Evolutionary conservation across 192 early-diverging fungal genomes (phyloP), one percentile per base, ranked within the genome.

Genomic region (Gryganskiella cystojenkinii): DNA sequence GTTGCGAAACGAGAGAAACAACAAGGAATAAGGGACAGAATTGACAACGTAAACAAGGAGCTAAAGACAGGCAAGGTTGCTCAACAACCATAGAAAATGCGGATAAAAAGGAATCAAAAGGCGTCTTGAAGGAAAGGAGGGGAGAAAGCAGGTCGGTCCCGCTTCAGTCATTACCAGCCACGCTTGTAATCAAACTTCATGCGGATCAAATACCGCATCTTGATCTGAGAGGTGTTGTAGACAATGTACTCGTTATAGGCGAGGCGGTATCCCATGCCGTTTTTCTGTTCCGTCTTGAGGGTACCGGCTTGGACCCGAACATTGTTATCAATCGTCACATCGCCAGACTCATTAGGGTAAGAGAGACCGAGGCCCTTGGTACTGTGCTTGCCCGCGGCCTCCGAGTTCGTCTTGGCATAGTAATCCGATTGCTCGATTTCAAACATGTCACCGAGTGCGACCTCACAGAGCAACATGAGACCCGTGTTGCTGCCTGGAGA

Each of bases 231-330:
- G 3, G 87, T 71, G 58, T 91, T 81, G 60, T 95, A 92, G 9
- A 94, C 93, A 70, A 94, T 92, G 70, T 84, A 95, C 62, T 95
- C 94, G 79, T 93, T 92, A 56, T 94, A 90, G 15, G 84, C 56
- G 24, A 95, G 71, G 45, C 61, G n/a, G 43, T 54, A 71, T 19
- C 56, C 25, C 3, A 0, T 4, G 17, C 24, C 46, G 10, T 42
- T 44, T 9, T 14, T 0, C 4, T 17, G 28, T 1, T 27, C 58
- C 30, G 65, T 62, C 61, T 37, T 47, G 33, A 65, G 40, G 42
- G 73, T 80, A 17, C 86, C 90, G 37, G 70, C 87, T 22, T 84
- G 86, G 4, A 92, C 83, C 9, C 70, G 47, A 31, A 89, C 72
- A 15, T 86, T 84, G 22, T 88, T 64, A 8, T 85, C 82, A 22